Percentiles rank a stretch among this genome's conserved stretches.
phyloP scores from a whole-genome alignment of 192 early-diverging fungal species.

The Pecoramyces ruminantium region DNA sequence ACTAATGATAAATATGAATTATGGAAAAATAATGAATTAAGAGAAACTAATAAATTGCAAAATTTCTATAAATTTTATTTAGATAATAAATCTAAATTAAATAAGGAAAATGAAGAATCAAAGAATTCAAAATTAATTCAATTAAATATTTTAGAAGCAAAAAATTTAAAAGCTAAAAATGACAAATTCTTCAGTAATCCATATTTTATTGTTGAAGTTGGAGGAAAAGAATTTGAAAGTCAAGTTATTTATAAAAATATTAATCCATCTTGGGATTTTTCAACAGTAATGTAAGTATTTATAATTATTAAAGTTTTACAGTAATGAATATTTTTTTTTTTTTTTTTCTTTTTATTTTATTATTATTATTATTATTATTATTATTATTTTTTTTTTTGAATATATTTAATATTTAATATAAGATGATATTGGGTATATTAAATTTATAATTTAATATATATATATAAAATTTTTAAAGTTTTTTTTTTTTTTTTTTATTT shows the following conservation, averaged over 20 bases:
- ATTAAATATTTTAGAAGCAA: not conserved
- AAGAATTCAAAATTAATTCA: not conserved
- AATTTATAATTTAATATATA: too few relatives aligned
- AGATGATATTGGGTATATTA: too few relatives aligned
- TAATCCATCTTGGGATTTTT: not conserved
- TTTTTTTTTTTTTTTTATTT: too few relatives aligned
- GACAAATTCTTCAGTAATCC: not conserved
- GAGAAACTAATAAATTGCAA: not conserved
- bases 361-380: too few relatives aligned
- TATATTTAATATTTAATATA: too few relatives aligned
- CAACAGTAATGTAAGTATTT: not conserved
- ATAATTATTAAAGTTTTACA: too few relatives aligned
- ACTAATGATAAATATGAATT: not conserved
- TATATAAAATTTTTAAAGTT: too few relatives aligned
- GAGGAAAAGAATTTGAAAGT: not conserved
- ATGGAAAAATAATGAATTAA: not conserved
- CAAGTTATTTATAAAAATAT: not conserved
- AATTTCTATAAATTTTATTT: not conserved
- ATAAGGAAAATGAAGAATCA: not conserved
- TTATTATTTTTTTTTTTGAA: too few relatives aligned
- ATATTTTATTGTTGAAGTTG: not conserved
- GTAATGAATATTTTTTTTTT: too few relatives aligned
- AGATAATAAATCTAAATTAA: not conserved
- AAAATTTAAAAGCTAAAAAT: not conserved
- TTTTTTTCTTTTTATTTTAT: too few relatives aligned